Conservation (phyloP, 1,139 yeast species). For the Pichia terricola region DNA sequence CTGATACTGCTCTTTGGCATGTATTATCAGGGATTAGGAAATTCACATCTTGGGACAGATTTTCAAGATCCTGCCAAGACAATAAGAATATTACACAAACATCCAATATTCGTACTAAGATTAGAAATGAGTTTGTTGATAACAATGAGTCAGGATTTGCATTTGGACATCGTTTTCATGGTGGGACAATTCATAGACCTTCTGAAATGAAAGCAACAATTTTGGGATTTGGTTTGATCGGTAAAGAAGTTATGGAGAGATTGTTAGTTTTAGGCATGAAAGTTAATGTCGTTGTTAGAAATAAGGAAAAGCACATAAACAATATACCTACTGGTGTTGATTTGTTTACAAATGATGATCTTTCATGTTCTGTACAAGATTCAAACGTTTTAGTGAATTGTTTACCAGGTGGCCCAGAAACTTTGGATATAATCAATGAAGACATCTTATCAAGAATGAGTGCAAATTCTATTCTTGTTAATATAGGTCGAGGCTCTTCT, state of each 20-base stretch:
- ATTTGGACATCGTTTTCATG: conserved; percentile 40
- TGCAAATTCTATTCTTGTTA: conserved; percentile 56
- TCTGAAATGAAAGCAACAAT: conserved; percentile 36
- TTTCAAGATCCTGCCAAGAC: conserved; percentile 25
- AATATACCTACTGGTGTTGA: not conserved
- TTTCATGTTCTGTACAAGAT: conserved; percentile 28
- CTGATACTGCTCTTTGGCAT: conserved; percentile 59
- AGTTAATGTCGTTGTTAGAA: conserved; percentile 17
- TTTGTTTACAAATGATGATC: conserved; percentile 1
- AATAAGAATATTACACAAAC: conserved; percentile 1
- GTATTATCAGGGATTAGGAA: conserved; percentile 55
- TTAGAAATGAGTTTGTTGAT: conserved; percentile 5
- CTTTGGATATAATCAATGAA: conserved; percentile 46
- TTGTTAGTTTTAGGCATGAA: conserved; percentile 56
- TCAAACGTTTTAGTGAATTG: conserved; percentile 58
- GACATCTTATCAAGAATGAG: conserved; percentile 37
- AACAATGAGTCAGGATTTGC: conserved; percentile 15
- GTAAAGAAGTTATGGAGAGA: conserved; percentile 52
- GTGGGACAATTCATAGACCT: conserved; percentile 5
- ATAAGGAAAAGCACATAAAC: not conserved
- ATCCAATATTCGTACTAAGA: conserved; percentile 11
- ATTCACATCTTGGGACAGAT: conserved; percentile 40
- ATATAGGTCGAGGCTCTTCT: conserved; percentile 71
- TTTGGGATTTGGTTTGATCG: conserved; percentile 75
- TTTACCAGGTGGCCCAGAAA: conserved; percentile 56